Evolutionary conservation across 805 yeast species (phyloP).

Genomic region (Kuraishia floccosa): DNA sequence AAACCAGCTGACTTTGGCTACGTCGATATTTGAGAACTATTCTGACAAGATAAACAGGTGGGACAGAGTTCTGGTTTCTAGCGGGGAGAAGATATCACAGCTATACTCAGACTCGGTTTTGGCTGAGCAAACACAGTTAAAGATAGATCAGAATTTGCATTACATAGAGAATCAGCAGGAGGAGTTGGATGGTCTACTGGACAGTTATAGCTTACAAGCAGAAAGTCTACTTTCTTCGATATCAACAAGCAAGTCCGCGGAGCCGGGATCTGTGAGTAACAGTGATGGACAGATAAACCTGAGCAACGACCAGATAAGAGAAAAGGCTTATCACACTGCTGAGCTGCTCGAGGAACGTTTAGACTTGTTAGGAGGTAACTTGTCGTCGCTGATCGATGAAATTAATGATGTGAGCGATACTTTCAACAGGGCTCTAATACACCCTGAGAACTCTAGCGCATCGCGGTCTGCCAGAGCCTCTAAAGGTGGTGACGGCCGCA

Average conservation of each 20-base stretch:
- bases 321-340: slow-evolving; percentile 80
- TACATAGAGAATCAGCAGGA: slow-evolving; percentile 90
- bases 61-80: slow-evolving; percentile 76
- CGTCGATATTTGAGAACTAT: slow-evolving; percentile 64
- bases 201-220: slow-evolving; percentile 71
- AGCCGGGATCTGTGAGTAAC: neutral
- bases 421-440: slow-evolving; percentile 51
- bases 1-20: slow-evolving; percentile 62
- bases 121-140: slow-evolving; percentile 78
- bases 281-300: slow-evolving; percentile 9
- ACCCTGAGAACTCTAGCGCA: no score
- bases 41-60: slow-evolving; percentile 68
- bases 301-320: slow-evolving; percentile 77
- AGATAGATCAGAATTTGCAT: slow-evolving; percentile 76
- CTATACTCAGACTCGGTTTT: slow-evolving; percentile 66
- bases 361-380: slow-evolving; percentile 65
- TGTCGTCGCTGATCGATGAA: slow-evolving; percentile 66
- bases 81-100: slow-evolving; percentile 76
- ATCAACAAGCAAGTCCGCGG: slow-evolving; percentile 2
- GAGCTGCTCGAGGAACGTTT: slow-evolving; percentile 75
- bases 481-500: slow-evolving; percentile 7
- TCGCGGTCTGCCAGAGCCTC: slow-evolving; percentile 13
- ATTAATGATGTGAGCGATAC: slow-evolving; percentile 76
- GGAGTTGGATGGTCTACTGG: slow-evolving; percentile 73
- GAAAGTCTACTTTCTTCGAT: slow-evolving; percentile 31